Percentiles rank a stretch among this genome's conserved stretches.
These are phyloP conservation scores for Trichoderma koningii DNA, from an alignment of 2,329 filamentous ascomycete species.

Conservation along the genomic window DNA sequence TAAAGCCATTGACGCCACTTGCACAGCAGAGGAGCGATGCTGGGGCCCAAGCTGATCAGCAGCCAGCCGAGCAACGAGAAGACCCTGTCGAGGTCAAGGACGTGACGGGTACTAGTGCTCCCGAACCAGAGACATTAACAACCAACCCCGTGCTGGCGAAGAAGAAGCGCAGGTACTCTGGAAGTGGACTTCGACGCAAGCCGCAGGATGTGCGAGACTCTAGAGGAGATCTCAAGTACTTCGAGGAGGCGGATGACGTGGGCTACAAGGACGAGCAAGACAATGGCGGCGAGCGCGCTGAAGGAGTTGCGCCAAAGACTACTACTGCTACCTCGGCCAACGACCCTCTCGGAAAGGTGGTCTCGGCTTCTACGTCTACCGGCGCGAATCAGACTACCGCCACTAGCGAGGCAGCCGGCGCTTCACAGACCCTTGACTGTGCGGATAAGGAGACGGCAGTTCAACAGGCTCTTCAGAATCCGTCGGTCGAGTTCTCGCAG, in stretches of 20 bases:
- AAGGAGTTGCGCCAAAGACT: conserved; percentile 1
- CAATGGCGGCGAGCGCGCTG: background rate
- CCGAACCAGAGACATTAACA: conserved; percentile 60
- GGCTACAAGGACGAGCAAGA: conserved; percentile 64
- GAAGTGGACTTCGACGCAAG: conserved; percentile 75
- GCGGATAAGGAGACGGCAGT: conserved; percentile 35
- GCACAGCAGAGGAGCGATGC: conserved; percentile 37
- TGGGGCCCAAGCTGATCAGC: conserved; percentile 34
- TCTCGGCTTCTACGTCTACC: background rate
- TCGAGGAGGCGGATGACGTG: conserved; percentile 83
- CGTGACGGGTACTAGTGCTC: conserved; percentile 65
- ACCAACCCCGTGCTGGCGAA: conserved; percentile 44
- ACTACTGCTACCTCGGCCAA: background rate
- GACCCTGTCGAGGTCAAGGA: conserved; percentile 50
- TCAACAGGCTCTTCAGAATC: conserved; percentile 44
- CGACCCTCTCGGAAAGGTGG: background rate
- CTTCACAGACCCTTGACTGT: conserved; percentile 39
- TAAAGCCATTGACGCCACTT: conserved; percentile 11
- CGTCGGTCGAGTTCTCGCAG: conserved; percentile 42
- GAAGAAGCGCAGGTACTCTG: conserved; percentile 77
- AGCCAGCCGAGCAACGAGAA: conserved; percentile 39
- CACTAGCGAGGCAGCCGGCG: too few species aligned
- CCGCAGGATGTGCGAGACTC: conserved; percentile 70
- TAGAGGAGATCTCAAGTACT: conserved; percentile 82
- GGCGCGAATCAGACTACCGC: background rate